Base-by-base conservation (phyloP, 768 basidiomycete species). In the Hemileccinum impolitum region DNA sequence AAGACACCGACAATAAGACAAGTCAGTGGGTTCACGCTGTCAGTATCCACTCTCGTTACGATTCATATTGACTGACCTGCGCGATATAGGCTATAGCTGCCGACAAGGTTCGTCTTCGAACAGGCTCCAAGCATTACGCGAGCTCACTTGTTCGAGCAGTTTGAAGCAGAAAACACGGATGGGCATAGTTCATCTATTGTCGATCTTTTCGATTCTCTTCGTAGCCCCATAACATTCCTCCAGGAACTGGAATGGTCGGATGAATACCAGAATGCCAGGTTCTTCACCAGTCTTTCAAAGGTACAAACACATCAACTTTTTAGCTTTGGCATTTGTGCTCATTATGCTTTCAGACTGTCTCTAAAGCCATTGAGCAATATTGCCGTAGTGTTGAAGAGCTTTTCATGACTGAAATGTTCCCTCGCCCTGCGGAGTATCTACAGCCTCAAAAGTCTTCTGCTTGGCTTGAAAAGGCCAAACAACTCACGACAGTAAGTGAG, bases 101-200 rank as follows among this genome's bases (percentile, higher is more conserved):
- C 0, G 93, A 95, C 65, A 85, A 86, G 73, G 91, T 92, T 53
- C 32, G 69, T 54, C 34, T 32, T 28, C 14, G 43, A 32, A 30
- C 17, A 8, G 18, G 15, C 4, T 41, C 9, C n/a, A 42, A 37
- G 30, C 14, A 35, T 43, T 11, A 25, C 11, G 21, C 15, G 37
- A 39, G 34, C 51, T 54, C 23, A 57, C 41, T 39, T 48, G 40
- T 17, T 8, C 7, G 32, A 38, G 23, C n/a, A 88, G 85, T 91
- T 90, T 56, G 77, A 93, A 73, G 76, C 90, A 48, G 79, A 93
- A 70, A 78, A 88, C 52, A 51, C 74, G 11, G 82, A 90, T 67
- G 89, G 89, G 0, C 90, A 94, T 60, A 95, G 92, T 58, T 94
- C 94, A n/a, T 98, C 95, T 0, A 94, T 99, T 47, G 85, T 94